A percentile compares a stretch with the other conserved stretches of the same genome.
Conservation (phyloP, 2,329 filamentous ascomycete species). For the Colletotrichum aenigma region DNA sequence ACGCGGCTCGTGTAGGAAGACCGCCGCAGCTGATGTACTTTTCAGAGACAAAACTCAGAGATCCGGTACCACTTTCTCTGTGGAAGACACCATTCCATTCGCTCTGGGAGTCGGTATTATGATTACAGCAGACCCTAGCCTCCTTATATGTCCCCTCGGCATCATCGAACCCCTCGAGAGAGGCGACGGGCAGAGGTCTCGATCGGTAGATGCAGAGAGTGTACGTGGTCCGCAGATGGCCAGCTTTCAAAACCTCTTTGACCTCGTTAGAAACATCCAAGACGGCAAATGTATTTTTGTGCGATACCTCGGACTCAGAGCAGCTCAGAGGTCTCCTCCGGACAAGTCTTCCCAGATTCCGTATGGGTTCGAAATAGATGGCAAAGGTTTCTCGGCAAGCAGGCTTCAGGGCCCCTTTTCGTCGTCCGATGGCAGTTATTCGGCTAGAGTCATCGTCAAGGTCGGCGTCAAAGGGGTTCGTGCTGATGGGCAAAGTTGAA, state of each 20-base stretch:
- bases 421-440: not conserved
- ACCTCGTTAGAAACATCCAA: not conserved
- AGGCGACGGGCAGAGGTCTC: no score
- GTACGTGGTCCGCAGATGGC: fast-evolving
- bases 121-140: no score
- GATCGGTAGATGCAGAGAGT: not conserved
- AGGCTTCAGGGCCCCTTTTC: not conserved
- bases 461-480: not conserved
- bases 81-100: not conserved
- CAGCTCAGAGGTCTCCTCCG: not conserved
- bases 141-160: not conserved
- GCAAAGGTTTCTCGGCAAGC: not conserved
- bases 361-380: not conserved
- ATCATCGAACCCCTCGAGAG: not conserved
- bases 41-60: not conserved
- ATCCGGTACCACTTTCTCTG: not conserved
- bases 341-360: not conserved
- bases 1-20: not conserved
- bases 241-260: not conserved
- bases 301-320: not conserved
- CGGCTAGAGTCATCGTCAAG: not conserved
- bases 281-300: not conserved
- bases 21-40: fast-evolving
- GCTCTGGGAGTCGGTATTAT: not conserved
- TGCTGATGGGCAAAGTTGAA: not conserved